Evolutionary conservation across 768 basidiomycete genomes (phyloP).

Genomic region (Pleurotus citrinopileatus): DNA sequence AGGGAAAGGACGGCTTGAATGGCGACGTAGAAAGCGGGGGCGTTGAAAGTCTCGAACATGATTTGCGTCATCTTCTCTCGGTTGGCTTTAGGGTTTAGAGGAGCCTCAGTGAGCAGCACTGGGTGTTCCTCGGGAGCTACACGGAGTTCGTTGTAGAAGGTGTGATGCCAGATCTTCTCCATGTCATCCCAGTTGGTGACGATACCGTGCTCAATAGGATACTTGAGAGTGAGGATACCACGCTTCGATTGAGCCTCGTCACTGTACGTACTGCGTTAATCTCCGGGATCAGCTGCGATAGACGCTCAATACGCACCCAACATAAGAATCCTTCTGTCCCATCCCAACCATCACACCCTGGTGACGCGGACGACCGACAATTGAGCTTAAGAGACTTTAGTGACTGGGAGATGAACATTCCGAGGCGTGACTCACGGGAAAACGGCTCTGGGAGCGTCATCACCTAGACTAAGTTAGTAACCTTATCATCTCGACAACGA

Average conservation of each 20-base stretch:
- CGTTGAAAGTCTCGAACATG: constrained; percentile 77
- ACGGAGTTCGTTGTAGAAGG: constrained; percentile 73
- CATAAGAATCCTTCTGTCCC: constrained; percentile 95
- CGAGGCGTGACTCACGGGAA: constrained; percentile 71
- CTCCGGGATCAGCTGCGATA: constrained; percentile 1
- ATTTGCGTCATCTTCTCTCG: constrained; percentile 71
- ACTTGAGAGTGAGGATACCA: constrained; percentile 89
- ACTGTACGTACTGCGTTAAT: constrained; percentile 32
- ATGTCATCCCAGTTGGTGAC: constrained; percentile 99
- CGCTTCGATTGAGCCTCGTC: constrained; percentile 93
- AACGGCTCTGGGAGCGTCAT: constrained; percentile 89
- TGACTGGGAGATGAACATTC: background rate
- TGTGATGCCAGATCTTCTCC: constrained; percentile 92
- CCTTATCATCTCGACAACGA: constrained; percentile 14
- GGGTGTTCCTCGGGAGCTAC: constrained; percentile 73
- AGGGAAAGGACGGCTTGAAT: constrained; percentile 84
- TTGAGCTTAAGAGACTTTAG: constrained; percentile 52
- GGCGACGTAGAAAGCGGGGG: constrained; percentile 65
- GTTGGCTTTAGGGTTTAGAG: constrained; percentile 71
- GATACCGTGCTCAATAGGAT: constrained; percentile 91
- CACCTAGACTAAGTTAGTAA: constrained; percentile 40
- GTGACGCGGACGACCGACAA: constrained; percentile 92
- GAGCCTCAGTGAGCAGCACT: constrained; percentile 65
- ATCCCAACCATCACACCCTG: constrained; percentile 97
- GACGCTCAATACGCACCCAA: constrained; percentile 56